Evolutionary conservation across 495 filamentous ascomycete species (phyloP), one percentile per base, ranked within the genome.

Genomic region (Ascodesmis nigricans): DNA sequence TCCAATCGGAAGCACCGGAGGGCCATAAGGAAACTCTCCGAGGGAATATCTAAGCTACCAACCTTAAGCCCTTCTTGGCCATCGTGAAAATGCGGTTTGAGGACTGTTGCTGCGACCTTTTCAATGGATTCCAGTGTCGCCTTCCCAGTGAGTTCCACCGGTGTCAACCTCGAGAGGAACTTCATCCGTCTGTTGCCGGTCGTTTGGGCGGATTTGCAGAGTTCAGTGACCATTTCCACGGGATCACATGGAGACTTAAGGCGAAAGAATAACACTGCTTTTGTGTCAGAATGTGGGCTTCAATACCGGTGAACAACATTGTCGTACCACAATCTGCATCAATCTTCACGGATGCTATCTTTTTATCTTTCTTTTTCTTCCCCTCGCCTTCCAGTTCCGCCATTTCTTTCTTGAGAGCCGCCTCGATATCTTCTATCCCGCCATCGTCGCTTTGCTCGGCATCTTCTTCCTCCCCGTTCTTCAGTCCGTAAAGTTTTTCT

Each of bases 161-260:
- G 87, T 11, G 79, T 90, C 44, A 99, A 58, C 38, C 90, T 65
- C 53, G 87, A 83, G 18, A 83, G 64, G 47, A 68, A 91, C 69
- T 39, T 62, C 66, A 50, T 77, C 68, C 41, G 53, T 62, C n/a
- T 50, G 66, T 33, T 90, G 76, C 35, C 55, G 45, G 53, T 78
- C 5, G 7, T 20, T 9, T 23, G 25, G 8, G 35, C 24, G 8
- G 35, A 18, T 30, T 37, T 26, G 84, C 36, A 95, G 69, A 99
- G 73, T 18, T 59, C 55, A 41, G 71, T 66, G 7, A 90, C 79
- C 45, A 95, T 66, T 35, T 69, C 58, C 3, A 84, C 74, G 0
- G 87, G 82, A 29, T 91, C 73, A 21, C 92, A 61, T 5, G 83
- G 78, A 15, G 64, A 40, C 27, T 53, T 58, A 24, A 64, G 73